phyloP scores from a whole-genome alignment of 1,139 yeast species.

The Suhomyces ambrosiae region DNA sequence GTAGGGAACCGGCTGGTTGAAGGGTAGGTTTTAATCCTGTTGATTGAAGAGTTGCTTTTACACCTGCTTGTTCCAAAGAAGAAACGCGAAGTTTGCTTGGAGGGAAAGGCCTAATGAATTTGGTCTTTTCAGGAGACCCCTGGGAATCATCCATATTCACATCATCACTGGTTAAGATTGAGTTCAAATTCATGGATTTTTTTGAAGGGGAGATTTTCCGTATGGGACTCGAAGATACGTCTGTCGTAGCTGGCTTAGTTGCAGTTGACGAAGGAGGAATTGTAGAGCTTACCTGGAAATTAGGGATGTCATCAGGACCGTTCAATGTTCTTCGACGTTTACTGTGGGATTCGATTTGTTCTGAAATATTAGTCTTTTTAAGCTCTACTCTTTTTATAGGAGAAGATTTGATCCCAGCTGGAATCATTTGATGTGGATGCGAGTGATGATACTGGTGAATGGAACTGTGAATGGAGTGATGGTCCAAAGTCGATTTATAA shows the following conservation, averaged over 20 bases:
- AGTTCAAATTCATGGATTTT: conserved; percentile 42
- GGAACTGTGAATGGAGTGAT: conserved; percentile 1
- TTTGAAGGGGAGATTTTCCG: conserved; percentile 43
- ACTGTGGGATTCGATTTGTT: conserved; percentile 15
- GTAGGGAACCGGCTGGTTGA: not conserved
- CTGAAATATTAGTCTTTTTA: not conserved
- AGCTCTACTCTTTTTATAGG: conserved; percentile 8
- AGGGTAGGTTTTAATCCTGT: conserved; percentile 32
- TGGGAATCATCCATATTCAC: conserved; percentile 5
- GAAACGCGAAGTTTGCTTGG: conserved; percentile 32
- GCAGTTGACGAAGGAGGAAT: not conserved
- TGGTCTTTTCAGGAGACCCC: conserved; percentile 5
- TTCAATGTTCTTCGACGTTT: conserved; percentile 28
- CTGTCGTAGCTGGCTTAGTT: conserved; percentile 2
- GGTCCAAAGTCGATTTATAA: not conserved
- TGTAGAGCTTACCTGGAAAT: conserved; percentile 7
- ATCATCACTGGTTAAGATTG: conserved; percentile 24
- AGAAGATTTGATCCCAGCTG: conserved; percentile 4
- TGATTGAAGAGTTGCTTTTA: conserved; percentile 33
- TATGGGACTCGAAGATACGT: conserved; percentile 20
- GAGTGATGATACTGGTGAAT: conserved; percentile 3
- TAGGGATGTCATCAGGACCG: conserved; percentile 28
- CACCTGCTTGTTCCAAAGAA: conserved; percentile 42
- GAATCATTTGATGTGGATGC: conserved; percentile 1
- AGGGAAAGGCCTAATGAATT: conserved; percentile 30